Percentiles rank a stretch among this genome's conserved stretches.
These are phyloP conservation scores for Articulospora tetracladia DNA, from an alignment of 495 filamentous ascomycete species.

Conservation along the genomic window DNA sequence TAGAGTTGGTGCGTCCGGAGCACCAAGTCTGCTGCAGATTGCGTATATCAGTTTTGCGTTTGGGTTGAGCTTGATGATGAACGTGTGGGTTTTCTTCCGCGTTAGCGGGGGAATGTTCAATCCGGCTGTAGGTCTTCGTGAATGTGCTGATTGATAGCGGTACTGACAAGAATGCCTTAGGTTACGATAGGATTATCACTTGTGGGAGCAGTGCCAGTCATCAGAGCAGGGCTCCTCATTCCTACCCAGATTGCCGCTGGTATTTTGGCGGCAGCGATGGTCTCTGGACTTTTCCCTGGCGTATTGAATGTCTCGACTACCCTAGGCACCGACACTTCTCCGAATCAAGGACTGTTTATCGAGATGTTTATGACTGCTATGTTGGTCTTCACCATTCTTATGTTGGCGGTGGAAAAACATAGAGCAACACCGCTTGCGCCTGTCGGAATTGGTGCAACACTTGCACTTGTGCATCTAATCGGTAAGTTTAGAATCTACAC, in stretches of 20 bases:
- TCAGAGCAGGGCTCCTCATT: constrained; percentile 45
- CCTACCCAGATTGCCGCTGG: constrained; percentile 50
- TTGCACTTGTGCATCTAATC: constrained; percentile 46
- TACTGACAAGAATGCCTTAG: constrained; percentile 4
- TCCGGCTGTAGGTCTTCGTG: constrained; percentile 44
- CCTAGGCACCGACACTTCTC: constrained; percentile 33
- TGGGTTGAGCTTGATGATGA: constrained; percentile 57
- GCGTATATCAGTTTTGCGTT: constrained; percentile 64
- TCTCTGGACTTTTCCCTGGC: constrained; percentile 46
- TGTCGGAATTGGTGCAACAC: constrained; percentile 43
- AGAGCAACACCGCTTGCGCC: constrained; percentile 44
- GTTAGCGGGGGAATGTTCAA: constrained; percentile 64
- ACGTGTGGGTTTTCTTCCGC: constrained; percentile 61
- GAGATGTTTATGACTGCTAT: constrained; percentile 48
- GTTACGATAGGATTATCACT: constrained; percentile 51
- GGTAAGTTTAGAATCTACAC: constrained; percentile 20
- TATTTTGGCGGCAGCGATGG: constrained; percentile 50
- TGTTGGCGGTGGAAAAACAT: constrained; percentile 54
- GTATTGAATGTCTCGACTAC: constrained; percentile 40
- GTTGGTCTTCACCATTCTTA: constrained; percentile 50
- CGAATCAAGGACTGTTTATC: constrained; percentile 47
- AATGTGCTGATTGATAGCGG: background rate
- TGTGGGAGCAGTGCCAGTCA: constrained; percentile 45
- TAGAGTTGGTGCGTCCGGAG: background rate
- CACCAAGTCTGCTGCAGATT: constrained; percentile 30